A percentile compares a stretch with the other conserved stretches of the same genome.
phyloP scores from a whole-genome alignment of 1,284 basidiomycete species.

The Trametes polyzona region DNA sequence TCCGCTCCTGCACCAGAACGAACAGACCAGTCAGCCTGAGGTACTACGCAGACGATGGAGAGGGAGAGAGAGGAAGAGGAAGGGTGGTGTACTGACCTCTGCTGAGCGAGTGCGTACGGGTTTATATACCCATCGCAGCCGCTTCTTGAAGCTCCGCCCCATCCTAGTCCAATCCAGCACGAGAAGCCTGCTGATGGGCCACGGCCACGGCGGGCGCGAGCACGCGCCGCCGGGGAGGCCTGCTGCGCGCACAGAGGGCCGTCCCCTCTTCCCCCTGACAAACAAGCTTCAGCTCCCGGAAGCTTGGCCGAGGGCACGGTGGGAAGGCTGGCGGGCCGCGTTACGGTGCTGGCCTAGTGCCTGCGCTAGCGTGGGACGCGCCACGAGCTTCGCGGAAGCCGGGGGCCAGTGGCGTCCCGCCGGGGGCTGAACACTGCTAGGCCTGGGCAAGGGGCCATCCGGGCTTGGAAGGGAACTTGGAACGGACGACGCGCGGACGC shows the following conservation, averaged over 20 bases:
- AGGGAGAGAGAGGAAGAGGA: background rate
- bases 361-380: background rate
- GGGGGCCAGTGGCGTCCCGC: background rate
- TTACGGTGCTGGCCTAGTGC: background rate
- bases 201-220: background rate
- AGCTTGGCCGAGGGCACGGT: background rate
- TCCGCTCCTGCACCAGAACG: conserved; percentile 13
- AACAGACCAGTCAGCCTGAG: too few species aligned
- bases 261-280: too few species aligned
- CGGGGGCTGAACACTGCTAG: background rate
- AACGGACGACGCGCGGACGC: too few species aligned
- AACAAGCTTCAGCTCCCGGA: conserved; percentile 11
- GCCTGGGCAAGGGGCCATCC: too few species aligned
- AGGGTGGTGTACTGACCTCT: background rate
- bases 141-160: conserved; percentile 7
- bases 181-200: background rate
- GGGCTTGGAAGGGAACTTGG: too few species aligned
- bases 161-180: too few species aligned
- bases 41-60: background rate
- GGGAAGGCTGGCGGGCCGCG: conserved; percentile 3
- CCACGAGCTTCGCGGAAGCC: conserved; percentile 12
- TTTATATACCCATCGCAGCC: conserved; percentile 1
- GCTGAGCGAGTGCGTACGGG: too few species aligned
- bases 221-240: background rate
- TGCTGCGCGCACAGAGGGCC: background rate